Percentiles rank a stretch among this genome's conserved stretches.
phyloP scores from a whole-genome alignment of 2,329 filamentous ascomycete species.

The Sclerotinia nivalis region DNA sequence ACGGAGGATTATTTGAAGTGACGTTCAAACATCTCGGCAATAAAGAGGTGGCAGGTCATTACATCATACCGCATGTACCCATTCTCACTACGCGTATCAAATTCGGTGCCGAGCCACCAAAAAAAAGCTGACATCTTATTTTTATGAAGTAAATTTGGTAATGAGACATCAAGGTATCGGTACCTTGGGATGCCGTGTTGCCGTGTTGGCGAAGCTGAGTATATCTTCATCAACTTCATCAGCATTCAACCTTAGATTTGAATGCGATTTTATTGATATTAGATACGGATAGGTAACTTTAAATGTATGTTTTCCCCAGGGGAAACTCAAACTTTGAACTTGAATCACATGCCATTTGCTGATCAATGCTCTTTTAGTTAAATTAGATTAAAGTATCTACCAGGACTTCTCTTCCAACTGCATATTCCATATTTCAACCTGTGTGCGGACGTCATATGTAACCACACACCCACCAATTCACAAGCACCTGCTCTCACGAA shows the following conservation, averaged over 20 bases:
- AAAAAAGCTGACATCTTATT: neutral
- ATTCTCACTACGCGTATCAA: neutral
- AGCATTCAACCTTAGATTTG: neutral
- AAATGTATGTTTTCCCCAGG: neutral
- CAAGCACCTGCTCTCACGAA: neutral
- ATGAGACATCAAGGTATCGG: constrained; percentile 5
- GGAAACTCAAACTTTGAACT: neutral
- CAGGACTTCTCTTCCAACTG: neutral
- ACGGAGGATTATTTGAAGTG: neutral
- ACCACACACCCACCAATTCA: constrained; percentile 4
- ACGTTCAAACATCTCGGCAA: neutral
- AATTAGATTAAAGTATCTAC: constrained; percentile 5
- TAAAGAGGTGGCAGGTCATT: neutral
- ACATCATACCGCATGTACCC: neutral
- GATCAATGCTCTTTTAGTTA: constrained; percentile 11
- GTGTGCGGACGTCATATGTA: constrained; percentile 16
- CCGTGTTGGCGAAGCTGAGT: constrained; percentile 11
- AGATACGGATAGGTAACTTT: neutral
- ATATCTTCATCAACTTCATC: constrained; percentile 4
- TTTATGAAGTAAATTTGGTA: neutral
- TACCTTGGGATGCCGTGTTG: neutral
- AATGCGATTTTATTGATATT: neutral
- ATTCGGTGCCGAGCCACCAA: neutral
- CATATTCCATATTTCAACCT: neutral
- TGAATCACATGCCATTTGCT: constrained; percentile 5